phyloP scores from a whole-genome alignment of 2,329 filamentous ascomycete genomes.

The Tetracladium maxilliforme region DNA sequence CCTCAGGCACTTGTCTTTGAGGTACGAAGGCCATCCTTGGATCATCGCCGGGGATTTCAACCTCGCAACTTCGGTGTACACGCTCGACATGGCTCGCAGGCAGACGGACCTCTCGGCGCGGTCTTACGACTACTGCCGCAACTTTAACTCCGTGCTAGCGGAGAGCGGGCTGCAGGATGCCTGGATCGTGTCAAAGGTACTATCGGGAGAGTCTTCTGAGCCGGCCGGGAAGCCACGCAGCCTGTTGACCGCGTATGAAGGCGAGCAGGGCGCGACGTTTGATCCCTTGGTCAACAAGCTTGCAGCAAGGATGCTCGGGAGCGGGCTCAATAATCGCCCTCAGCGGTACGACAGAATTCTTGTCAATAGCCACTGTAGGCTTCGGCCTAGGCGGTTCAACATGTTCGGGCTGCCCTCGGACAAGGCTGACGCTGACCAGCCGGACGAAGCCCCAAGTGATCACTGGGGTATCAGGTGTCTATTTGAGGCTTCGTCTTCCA shows the following conservation, averaged over 20 bases:
- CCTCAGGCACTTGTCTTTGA: conserved; percentile 24
- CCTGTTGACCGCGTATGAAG: conserved; percentile 27
- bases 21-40: conserved; percentile 29
- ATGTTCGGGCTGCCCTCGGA: conserved; percentile 39
- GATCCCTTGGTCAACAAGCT: conserved; percentile 41
- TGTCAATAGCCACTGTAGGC: conserved; percentile 23
- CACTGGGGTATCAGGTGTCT: no score
- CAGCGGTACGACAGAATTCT: conserved; percentile 54
- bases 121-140: no score
- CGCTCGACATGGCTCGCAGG: conserved; percentile 34
- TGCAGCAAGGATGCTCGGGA: conserved; percentile 32
- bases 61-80: conserved; percentile 40
- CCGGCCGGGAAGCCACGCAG: conserved; percentile 9
- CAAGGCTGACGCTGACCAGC: conserved; percentile 47
- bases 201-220: conserved; percentile 25
- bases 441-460: conserved; percentile 39
- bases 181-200: no score
- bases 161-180: no score
- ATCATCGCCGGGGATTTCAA: conserved; percentile 53
- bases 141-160: no score
- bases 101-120: conserved; percentile 24
- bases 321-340: conserved; percentile 34
- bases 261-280: conserved; percentile 51
- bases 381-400: conserved; percentile 32
- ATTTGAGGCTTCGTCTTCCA: no score